Base-by-base conservation (phyloP, 1,284 basidiomycete species). In the Cystobasidium slooffiae region DNA sequence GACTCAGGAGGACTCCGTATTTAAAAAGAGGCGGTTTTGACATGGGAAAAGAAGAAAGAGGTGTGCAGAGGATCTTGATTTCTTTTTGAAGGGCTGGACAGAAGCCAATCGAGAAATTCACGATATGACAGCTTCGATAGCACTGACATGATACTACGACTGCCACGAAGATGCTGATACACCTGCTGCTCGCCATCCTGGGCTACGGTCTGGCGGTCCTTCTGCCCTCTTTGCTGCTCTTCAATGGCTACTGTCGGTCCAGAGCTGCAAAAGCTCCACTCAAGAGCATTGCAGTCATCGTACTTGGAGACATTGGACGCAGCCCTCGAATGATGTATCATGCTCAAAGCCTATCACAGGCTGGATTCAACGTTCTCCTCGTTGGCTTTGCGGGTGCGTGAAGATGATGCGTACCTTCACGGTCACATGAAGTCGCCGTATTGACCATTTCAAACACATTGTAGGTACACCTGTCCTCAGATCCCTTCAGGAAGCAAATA, bases 241-340 rank as follows among this genome's bases (percentile, higher is more conserved):
- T 66, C 64, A 46, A 49, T n/a, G 46, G 9, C 64, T 66, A 53
- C 51, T 66, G 51, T 41, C 18, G 14, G 14, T 37, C 7, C 6
- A 10, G 51, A 10, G 64, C 51, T 53, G 49, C 22, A 10, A 55
- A 14, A 24, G 18, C 52, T 44, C 53, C 65, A 3, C 2, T 64
- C 37, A 75, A 76, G 16, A 82, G 91, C 0, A 91, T 93, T 12
- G 91, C 90, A 0, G 89, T 99, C 61, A 85, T 99, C 39, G 97
- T 99, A 1, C 86, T 99, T 9, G 97, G 97, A 7, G 97, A 99
- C 83, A 89, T 99, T 63, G 97, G 94, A 0, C 87, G 96, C 62
- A 94, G 92, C 81, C 97, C 97, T 9, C 87, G 97, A 49, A 98
- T 98, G 93, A 97, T 98, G 91, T 97, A 97, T 82, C 97, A 99